Evolutionary conservation across 345 rosid genomes (phyloP).

Genomic region (Psidium friedrichsthalianum): DNA sequence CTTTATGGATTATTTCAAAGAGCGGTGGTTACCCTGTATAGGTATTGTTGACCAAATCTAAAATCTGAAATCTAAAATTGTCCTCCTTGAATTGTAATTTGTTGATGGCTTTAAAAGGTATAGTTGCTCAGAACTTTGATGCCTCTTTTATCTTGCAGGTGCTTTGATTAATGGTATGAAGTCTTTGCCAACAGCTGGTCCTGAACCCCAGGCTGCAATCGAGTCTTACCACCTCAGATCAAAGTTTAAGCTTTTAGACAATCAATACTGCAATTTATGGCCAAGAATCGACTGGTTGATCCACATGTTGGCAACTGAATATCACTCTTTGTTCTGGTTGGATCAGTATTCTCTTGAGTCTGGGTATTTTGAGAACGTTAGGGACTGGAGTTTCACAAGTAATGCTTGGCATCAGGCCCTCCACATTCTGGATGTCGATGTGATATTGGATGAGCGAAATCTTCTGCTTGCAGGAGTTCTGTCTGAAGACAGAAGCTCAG

Average conservation of each 20-base stretch:
- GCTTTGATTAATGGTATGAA: conserved; percentile 25
- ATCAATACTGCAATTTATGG: conserved; percentile 19
- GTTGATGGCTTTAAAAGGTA: background rate
- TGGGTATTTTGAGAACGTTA: conserved; percentile 26
- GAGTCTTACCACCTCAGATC: conserved; percentile 36
- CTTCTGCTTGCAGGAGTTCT: conserved; percentile 35
- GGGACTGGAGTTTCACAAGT: conserved; percentile 19
- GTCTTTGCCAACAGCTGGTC: conserved; percentile 29
- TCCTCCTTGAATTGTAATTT: background rate
- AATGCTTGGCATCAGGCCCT: conserved; percentile 42
- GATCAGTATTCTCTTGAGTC: conserved; percentile 26
- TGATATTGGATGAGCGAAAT: conserved; percentile 34
- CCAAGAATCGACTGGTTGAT: conserved; percentile 39
- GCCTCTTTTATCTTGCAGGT: conserved; percentile 12
- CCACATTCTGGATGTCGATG: conserved; percentile 22
- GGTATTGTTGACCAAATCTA: conserved; percentile 10
- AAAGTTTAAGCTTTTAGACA: conserved; percentile 28
- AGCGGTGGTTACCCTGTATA: conserved; percentile 29
- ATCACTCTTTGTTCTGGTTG: conserved; percentile 38
- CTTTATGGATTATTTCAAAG: conserved; percentile 30
- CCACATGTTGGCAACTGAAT: conserved; percentile 32
- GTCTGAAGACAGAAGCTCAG: conserved; percentile 29
- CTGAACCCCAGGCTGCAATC: conserved; percentile 38
- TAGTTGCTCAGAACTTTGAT: conserved; percentile 1
- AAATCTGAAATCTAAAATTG: background rate